These are phyloP conservation scores for Clarireedia paspali DNA, from an alignment of 2,329 filamentous ascomycete species.

Conservation along the genomic window DNA sequence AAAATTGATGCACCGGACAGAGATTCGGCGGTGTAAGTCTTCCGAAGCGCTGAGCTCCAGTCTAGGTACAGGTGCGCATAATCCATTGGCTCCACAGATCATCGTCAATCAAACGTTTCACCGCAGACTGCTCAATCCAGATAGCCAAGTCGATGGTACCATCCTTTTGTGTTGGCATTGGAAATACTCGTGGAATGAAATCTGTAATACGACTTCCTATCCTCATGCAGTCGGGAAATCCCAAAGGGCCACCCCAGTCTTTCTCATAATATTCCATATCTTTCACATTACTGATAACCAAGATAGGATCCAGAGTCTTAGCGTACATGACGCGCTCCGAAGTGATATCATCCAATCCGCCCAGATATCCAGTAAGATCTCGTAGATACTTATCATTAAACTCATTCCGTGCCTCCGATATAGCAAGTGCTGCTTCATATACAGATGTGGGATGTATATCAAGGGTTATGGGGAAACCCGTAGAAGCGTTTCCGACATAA, in stretches of 20 bases:
- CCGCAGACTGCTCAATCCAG: not conserved
- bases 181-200: not conserved
- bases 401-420: not conserved
- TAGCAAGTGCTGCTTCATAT: not conserved
- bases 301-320: not conserved
- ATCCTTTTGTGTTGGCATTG: not conserved
- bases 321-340: not conserved
- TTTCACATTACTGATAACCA: slow-evolving; percentile 4
- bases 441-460: not conserved
- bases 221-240: not conserved
- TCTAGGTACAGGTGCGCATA: not conserved
- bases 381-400: not conserved
- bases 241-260: slow-evolving; percentile 1
- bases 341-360: not conserved
- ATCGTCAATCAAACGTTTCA: not conserved
- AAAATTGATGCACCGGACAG: too few relatives aligned
- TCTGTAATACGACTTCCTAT: not conserved
- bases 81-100: slow-evolving; percentile 1
- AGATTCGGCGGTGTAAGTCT: too few relatives aligned
- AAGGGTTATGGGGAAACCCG: not conserved
- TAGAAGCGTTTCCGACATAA: not conserved
- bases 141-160: not conserved
- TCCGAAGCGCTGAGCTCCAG: accelerated
- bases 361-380: not conserved
- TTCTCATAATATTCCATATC: not conserved